Conservation (phyloP, 1,139 yeast species). For the Candida sp. region DNA sequence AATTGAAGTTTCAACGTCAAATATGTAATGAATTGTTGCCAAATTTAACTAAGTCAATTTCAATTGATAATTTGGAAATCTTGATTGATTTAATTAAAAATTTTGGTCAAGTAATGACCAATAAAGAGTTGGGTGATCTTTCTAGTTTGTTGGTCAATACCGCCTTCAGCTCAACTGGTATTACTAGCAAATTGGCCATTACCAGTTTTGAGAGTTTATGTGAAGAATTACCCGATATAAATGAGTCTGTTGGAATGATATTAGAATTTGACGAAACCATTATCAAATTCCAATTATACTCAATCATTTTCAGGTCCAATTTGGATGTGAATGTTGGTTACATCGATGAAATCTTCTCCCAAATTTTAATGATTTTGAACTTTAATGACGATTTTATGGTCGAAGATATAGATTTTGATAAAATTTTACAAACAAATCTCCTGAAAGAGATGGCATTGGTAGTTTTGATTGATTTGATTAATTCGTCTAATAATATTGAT, state of each 20-base stretch:
- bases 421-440: constrained; percentile 27
- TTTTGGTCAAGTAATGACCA: constrained; percentile 48
- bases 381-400: constrained; percentile 11
- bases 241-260: constrained; percentile 8
- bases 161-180: constrained; percentile 41
- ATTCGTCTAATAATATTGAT: constrained; percentile 14
- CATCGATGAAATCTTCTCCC: neutral
- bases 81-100: constrained; percentile 55
- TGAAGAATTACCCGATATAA: constrained; percentile 20
- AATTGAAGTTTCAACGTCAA: constrained; percentile 13
- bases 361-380: constrained; percentile 6
- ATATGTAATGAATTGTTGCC: constrained; percentile 20
- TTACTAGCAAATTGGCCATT: constrained; percentile 52
- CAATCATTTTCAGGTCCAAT: constrained; percentile 9
- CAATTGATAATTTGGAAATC: constrained; percentile 62
- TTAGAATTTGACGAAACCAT: constrained; percentile 4
- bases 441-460: constrained; percentile 48
- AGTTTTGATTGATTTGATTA: constrained; percentile 32
- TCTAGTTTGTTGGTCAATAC: constrained; percentile 35
- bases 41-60: constrained; percentile 15
- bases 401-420: constrained; percentile 45
- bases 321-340: neutral
- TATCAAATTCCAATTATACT: constrained; percentile 10
- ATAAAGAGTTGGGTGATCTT: constrained; percentile 35
- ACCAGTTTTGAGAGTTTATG: constrained; percentile 52